phyloP scores from a whole-genome alignment of 148 eudicot genomes.

The Arbutus unedo region DNA sequence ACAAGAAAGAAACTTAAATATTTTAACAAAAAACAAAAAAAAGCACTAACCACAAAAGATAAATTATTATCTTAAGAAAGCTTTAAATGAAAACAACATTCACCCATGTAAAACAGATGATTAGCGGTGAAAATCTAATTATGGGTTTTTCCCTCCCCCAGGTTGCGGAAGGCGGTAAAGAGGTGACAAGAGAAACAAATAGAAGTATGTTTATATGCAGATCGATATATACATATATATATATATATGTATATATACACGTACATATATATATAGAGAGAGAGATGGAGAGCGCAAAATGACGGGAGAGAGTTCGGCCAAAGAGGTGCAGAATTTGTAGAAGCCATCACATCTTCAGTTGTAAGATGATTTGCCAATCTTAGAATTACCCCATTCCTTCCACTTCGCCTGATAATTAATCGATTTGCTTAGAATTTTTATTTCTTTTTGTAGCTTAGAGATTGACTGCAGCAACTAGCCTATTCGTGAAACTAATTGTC shows the following conservation, averaged over 20 bases:
- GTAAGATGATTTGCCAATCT: not conserved
- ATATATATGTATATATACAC: too few relatives aligned
- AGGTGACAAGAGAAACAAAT: not conserved
- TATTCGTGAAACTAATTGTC: not conserved
- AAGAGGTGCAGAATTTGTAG: not conserved
- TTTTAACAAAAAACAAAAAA: too few relatives aligned
- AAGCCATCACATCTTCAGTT: not conserved
- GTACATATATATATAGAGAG: too few relatives aligned
- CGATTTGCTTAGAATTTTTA: not conserved
- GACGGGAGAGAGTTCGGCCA: not conserved
- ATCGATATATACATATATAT: too few relatives aligned
- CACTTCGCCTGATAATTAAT: not conserved
- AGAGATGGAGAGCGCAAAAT: not conserved
- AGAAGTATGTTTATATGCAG: not conserved
- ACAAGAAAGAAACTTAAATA: too few relatives aligned
- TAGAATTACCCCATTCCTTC: not conserved
- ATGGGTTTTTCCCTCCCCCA: not conserved
- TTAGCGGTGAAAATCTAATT: not conserved
- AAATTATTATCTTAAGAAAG: too few relatives aligned
- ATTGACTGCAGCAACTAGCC: not conserved
- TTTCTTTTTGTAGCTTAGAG: not conserved
- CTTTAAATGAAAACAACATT: too few relatives aligned
- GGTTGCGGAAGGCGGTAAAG: not conserved
- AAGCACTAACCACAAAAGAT: too few relatives aligned
- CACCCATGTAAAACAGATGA: not conserved